Base-by-base conservation (phyloP, 257 asterid species). In the Ophiorrhiza pumila region DNA sequence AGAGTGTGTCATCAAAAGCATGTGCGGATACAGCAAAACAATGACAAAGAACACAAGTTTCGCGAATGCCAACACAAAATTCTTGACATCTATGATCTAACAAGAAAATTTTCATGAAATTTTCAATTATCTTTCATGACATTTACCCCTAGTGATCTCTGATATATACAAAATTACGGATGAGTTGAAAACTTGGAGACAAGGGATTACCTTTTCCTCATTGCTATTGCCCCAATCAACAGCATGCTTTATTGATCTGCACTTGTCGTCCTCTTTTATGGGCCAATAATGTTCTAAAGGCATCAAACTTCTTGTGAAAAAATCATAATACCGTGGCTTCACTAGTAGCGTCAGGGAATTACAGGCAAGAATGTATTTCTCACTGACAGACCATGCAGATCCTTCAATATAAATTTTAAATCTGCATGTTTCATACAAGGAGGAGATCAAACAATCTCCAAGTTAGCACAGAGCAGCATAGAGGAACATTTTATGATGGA, bases 231-330 rank as follows among this genome's bases (percentile, higher is more conserved):
- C 96, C 96, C 96, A 93, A 2, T 91, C 92, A n/a, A 93, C 97
- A 2, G 97, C 97, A 58, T 84, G 78, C 77, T 93, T 89, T 65
- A 93, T 81, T 59, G 98, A 93, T 71, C 85, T 81, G 86, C 98
- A 93, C 74, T 89, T 89, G 81, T 86, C 88, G 0, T 74, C 81
- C 2, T 84, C 83, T 75, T 81, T 88, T 64, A 93, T 67, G 1
- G 98, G 98, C 98, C 97, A 93, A 83, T 87, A 93, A 72, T 93
- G 98, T 71, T 88, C 77, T 60, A 91, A 71, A 0, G 98, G 98
- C 79, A 86, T 83, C 89, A 93, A 81, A 74, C 95, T 78, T 83
- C 98, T 84, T 3, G 93, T 86, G 87, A 80, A 93, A 70, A 93
- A 93, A 82, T 93, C 98, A 15, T 89, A 86, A 85, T 88, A 93